phyloP scores from a whole-genome alignment of 306 rosid genomes.

The Myrica gale region DNA sequence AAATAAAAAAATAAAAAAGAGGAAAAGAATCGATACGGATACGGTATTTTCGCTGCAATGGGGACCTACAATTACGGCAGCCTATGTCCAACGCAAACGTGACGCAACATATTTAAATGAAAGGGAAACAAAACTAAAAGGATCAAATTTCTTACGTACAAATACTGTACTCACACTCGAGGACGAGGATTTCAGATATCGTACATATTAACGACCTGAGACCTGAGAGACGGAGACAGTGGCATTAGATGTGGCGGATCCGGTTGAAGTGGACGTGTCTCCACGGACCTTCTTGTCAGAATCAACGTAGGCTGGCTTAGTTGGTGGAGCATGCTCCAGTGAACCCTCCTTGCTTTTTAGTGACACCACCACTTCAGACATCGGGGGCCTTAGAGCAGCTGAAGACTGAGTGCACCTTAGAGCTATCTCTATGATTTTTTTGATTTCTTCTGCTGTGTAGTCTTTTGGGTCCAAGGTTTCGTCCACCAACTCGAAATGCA shows the following conservation, averaged over 20 bases:
- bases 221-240: constrained; percentile 44
- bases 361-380: constrained; percentile 57
- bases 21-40: too few species aligned
- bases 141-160: too few species aligned
- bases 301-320: constrained; percentile 59
- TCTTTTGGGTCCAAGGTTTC: constrained; percentile 42
- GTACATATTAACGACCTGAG: constrained; percentile 39
- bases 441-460: constrained; percentile 49
- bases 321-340: constrained; percentile 31
- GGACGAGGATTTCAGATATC: too few species aligned
- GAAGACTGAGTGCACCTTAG: constrained; percentile 62
- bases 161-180: background rate
- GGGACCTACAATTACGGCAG: background rate
- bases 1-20: too few species aligned
- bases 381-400: constrained; percentile 53
- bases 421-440: constrained; percentile 50
- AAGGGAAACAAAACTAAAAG: too few species aligned
- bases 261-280: constrained; percentile 49
- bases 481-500: constrained; percentile 48
- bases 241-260: constrained; percentile 54
- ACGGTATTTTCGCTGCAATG: too few species aligned
- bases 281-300: constrained; percentile 28
- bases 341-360: constrained; percentile 44
- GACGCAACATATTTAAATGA: too few species aligned
- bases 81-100: too few species aligned